These are phyloP conservation scores for Clonostachys byssicola DNA, from an alignment of 2,329 filamentous ascomycete species.

Conservation along the genomic window DNA sequence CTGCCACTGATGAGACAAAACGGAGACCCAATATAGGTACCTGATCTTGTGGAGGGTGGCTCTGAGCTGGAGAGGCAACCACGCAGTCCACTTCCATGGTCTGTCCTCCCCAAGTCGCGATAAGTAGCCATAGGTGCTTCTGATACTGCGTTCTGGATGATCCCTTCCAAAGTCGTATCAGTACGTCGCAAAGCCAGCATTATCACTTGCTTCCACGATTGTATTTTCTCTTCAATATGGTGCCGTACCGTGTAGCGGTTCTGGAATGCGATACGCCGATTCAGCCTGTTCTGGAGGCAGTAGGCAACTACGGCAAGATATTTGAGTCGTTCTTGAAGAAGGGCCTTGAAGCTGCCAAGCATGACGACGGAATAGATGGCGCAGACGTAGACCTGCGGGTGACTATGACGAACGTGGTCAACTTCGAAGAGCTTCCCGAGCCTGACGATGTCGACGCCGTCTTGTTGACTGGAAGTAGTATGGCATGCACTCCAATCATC, in stretches of 20 bases:
- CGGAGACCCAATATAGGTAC: too few relatives aligned
- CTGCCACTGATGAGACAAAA: too few relatives aligned
- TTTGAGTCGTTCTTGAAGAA: slow-evolving; percentile 18
- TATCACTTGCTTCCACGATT: too few relatives aligned
- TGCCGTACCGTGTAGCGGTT: slow-evolving; percentile 12
- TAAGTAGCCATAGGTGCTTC: too few relatives aligned
- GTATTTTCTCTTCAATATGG: neutral
- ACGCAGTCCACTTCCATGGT: too few relatives aligned
- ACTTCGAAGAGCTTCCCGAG: slow-evolving; percentile 16
- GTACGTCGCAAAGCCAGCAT: too few relatives aligned
- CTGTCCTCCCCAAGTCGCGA: too few relatives aligned
- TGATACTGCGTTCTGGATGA: too few relatives aligned
- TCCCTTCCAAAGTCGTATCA: too few relatives aligned
- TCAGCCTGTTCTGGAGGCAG: slow-evolving; percentile 12
- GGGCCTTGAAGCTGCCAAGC: slow-evolving; percentile 10
- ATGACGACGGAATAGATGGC: slow-evolving; percentile 4
- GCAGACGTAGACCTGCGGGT: slow-evolving; percentile 14
- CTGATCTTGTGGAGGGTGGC: too few relatives aligned
- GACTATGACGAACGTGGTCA: slow-evolving; percentile 22
- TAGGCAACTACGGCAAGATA: slow-evolving; percentile 21
- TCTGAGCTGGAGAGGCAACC: too few relatives aligned
- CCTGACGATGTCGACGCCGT: slow-evolving; percentile 19
- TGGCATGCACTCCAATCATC: neutral
- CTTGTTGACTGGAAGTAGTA: slow-evolving; percentile 25
- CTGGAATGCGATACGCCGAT: slow-evolving; percentile 26